Percentiles rank a stretch among this genome's conserved stretches.
Evolutionary conservation across 257 asterid species (phyloP).

Genomic region (Eustoma russellianum): DNA sequence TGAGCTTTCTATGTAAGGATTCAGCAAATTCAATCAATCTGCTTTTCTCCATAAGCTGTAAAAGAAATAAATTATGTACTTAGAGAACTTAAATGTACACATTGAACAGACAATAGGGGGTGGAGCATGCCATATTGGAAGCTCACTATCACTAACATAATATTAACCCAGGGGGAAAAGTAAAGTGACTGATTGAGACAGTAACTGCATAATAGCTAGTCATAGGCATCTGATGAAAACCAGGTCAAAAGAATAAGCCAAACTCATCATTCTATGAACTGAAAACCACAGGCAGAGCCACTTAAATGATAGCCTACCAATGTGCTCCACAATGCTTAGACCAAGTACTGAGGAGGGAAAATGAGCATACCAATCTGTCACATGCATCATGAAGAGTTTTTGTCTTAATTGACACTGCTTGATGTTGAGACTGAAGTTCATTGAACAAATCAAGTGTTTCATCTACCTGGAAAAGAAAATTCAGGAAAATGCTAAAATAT

Average conservation of each 20-base stretch:
- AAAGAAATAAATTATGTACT: constrained; percentile 10
- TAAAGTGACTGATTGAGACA: too few relatives aligned
- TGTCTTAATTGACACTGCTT: constrained; percentile 93
- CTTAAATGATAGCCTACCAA: neutral
- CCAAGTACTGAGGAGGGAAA: constrained; percentile 11
- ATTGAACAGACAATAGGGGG: too few relatives aligned
- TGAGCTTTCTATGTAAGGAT: constrained; percentile 92
- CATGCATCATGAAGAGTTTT: constrained; percentile 98
- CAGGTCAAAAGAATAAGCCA: too few relatives aligned
- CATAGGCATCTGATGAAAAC: neutral
- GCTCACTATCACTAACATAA: too few relatives aligned
- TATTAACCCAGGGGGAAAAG: too few relatives aligned
- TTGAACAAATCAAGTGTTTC: constrained; percentile 89
- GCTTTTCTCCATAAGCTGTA: constrained; percentile 96
- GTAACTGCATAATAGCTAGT: too few relatives aligned
- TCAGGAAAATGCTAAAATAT: constrained; percentile 16
- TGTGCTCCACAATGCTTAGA: neutral
- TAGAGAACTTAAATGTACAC: too few relatives aligned
- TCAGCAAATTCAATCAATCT: constrained; percentile 87
- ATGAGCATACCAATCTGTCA: constrained; percentile 71
- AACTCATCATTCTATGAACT: too few relatives aligned
- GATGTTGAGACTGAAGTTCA: constrained; percentile 92
- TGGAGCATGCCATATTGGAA: too few relatives aligned
- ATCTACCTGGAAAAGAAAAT: constrained; percentile 61
- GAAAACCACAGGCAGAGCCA: neutral